Conservation (phyloP, 345 rosid species). For the Salix dunnii region DNA sequence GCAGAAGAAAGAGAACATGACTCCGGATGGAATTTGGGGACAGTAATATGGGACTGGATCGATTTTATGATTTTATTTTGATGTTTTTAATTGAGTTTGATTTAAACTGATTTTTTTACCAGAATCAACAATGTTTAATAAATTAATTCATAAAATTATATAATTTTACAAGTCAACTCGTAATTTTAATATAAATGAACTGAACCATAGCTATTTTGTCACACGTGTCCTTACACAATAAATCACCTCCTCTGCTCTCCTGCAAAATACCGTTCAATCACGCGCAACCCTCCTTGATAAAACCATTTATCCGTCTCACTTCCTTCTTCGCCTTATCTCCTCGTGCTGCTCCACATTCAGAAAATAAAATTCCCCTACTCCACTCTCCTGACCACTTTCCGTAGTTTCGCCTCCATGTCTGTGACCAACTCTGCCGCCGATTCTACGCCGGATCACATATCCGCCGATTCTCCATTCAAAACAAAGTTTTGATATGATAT, state of each 20-base stretch:
- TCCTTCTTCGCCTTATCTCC: slow-evolving; percentile 14
- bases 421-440: slow-evolving; percentile 8
- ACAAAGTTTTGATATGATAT: no score
- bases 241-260: neutral
- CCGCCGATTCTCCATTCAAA: slow-evolving; percentile 9
- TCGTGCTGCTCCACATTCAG: slow-evolving; percentile 7
- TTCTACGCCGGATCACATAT: slow-evolving; percentile 42
- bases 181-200: no score
- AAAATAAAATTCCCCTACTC: slow-evolving; percentile 1
- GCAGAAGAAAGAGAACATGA: no score
- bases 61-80: no score
- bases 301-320: slow-evolving; percentile 12
- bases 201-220: neutral
- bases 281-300: slow-evolving; percentile 27
- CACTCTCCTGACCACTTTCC: slow-evolving; percentile 17
- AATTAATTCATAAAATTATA: no score
- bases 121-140: no score
- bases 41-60: no score
- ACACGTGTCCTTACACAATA: neutral
- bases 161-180: no score
- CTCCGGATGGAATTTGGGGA: no score
- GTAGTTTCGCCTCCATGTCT: slow-evolving; percentile 37
- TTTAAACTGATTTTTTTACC: no score
- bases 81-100: no score
- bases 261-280: slow-evolving; percentile 28